phyloP scores from a whole-genome alignment of 495 filamentous ascomycete species.

The Monascus purpureus region DNA sequence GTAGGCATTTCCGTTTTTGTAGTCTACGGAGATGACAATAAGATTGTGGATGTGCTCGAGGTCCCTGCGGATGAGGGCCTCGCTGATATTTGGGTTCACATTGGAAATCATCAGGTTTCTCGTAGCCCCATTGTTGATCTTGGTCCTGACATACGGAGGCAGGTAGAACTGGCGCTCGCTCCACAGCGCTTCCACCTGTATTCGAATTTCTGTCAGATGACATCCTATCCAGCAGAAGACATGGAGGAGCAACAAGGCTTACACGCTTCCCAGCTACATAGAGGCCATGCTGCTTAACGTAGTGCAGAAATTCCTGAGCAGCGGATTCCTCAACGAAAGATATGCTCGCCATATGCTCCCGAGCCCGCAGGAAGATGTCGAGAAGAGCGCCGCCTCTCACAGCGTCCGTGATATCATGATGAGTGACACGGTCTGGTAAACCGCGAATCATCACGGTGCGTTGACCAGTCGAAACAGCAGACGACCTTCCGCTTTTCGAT shows the following conservation, averaged over 20 bases:
- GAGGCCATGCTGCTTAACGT: constrained; percentile 51
- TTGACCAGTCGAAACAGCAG: constrained; percentile 13
- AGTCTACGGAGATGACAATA: constrained; percentile 51
- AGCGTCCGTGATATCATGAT: constrained; percentile 50
- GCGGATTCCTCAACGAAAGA: constrained; percentile 55
- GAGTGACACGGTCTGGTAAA: constrained; percentile 48
- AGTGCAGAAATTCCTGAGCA: constrained; percentile 48
- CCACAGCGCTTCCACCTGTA: constrained; percentile 57
- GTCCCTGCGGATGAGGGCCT: constrained; percentile 52
- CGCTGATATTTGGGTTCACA: constrained; percentile 44
- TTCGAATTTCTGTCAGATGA: background rate
- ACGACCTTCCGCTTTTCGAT: constrained; percentile 13
- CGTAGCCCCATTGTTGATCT: constrained; percentile 58
- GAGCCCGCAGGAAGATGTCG: constrained; percentile 50
- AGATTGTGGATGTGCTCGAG: constrained; percentile 75
- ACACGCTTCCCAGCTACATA: constrained; percentile 60
- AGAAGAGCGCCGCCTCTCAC: constrained; percentile 58
- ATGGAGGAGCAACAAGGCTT: constrained; percentile 10
- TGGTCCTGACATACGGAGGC: constrained; percentile 48
- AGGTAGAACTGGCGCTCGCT: constrained; percentile 60
- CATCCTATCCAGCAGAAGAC: no score
- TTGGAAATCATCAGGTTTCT: constrained; percentile 59
- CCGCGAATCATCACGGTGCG: constrained; percentile 51
- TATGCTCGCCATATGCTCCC: constrained; percentile 49
- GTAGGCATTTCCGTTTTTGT: constrained; percentile 41